phyloP scores from a whole-genome alignment of 2,329 filamentous ascomycete species.

The Aspergillus phoenicis region DNA sequence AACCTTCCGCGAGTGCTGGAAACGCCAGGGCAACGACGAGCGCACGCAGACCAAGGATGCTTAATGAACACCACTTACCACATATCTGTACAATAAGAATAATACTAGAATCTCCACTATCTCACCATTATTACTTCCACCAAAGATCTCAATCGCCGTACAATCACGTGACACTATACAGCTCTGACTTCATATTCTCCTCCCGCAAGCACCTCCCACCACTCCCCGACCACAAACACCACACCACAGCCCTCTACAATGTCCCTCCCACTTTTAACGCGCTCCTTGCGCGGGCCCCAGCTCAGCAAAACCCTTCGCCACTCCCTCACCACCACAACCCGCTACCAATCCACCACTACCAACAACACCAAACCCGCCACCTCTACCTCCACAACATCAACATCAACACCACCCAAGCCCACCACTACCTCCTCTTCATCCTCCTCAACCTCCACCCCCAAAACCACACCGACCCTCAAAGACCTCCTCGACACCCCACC shows the following conservation, averaged over 20 bases:
- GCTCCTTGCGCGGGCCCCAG: conserved; percentile 10
- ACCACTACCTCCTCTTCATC: background rate
- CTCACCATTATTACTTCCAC: background rate
- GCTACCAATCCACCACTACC: conserved; percentile 33
- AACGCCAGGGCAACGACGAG: conserved; percentile 80
- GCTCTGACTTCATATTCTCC: conserved; percentile 14
- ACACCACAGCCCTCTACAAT: conserved; percentile 15
- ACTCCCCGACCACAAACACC: background rate
- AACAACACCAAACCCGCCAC: conserved; percentile 37
- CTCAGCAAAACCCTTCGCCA: conserved; percentile 19
- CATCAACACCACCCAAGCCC: background rate
- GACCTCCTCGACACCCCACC: conserved; percentile 41
- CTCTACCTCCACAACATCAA: background rate
- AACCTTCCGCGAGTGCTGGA: conserved; percentile 87
- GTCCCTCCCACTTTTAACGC: conserved; percentile 2
- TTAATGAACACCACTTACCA: conserved; percentile 25
- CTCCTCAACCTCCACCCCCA: background rate
- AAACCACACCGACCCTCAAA: conserved; percentile 21
- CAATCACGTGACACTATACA: conserved; percentile 31
- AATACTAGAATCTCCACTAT: background rate
- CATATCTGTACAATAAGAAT: conserved; percentile 11
- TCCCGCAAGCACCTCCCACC: background rate
- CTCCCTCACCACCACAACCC: conserved; percentile 27
- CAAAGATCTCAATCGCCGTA: background rate
- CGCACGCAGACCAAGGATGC: conserved; percentile 77